A percentile compares a stretch with the other conserved stretches of the same genome.
phyloP scores from a whole-genome alignment of 108 stramenopile species.

The Aurantiochytrium sp. region DNA sequence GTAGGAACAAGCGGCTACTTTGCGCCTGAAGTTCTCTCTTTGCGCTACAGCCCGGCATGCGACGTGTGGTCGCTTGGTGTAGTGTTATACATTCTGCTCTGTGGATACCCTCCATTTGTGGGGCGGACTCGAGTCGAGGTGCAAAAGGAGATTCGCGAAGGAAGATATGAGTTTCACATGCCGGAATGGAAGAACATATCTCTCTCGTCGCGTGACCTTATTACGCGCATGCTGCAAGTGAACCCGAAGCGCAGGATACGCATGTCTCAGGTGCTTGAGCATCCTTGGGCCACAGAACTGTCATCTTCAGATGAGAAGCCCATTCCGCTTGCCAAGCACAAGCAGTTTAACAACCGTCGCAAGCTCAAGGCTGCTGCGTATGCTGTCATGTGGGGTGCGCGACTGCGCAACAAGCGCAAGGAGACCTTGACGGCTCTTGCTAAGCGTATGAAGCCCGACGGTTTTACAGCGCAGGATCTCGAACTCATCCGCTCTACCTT shows the following conservation, averaged over 20 bases:
- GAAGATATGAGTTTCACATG: background rate
- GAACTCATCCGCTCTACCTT: background rate
- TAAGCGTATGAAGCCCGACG: background rate
- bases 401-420: background rate
- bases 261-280: background rate
- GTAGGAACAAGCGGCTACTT: conserved; percentile 93
- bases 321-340: conserved; percentile 4
- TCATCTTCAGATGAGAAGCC: background rate
- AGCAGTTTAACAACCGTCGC: background rate
- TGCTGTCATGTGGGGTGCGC: background rate
- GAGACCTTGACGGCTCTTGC: background rate
- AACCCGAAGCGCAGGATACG: background rate
- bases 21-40: conserved; percentile 92
- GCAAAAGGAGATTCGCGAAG: conserved; percentile 9
- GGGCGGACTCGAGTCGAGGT: conserved; percentile 64
- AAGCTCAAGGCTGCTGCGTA: conserved; percentile 13
- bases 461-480: background rate
- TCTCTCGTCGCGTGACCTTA: background rate
- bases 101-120: conserved; percentile 95
- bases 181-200: conserved; percentile 1
- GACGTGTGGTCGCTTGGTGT: conserved; percentile 93
- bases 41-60: conserved; percentile 59
- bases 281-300: background rate
- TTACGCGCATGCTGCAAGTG: background rate
- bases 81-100: conserved; percentile 87